A percentile compares a stretch with the other conserved stretches of the same genome.
phyloP scores from a whole-genome alignment of 2,329 filamentous ascomycete genomes.

The Hymenoscyphus linearis region DNA sequence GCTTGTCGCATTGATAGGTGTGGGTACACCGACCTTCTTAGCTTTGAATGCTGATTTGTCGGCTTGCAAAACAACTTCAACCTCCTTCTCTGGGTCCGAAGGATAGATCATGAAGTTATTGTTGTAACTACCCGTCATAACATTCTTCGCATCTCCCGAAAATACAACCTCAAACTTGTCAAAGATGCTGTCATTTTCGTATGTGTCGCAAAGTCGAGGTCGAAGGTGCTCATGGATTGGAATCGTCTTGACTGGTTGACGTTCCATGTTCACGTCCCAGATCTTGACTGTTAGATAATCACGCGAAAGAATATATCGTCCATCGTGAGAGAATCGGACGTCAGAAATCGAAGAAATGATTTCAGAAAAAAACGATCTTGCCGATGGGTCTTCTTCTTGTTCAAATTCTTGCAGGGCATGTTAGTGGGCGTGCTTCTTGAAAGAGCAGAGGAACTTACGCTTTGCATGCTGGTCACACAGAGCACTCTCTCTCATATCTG shows the following conservation, averaged over 20 bases:
- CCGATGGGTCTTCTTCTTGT: slow-evolving; percentile 94
- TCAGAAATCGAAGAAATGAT: slow-evolving; percentile 99
- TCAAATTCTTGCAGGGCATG: slow-evolving; percentile 73
- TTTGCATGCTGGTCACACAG: slow-evolving; percentile 95
- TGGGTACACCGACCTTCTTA: slow-evolving; percentile 98
- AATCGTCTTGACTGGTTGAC: slow-evolving; percentile 95
- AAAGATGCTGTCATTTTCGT: slow-evolving; percentile 99
- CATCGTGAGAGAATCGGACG: slow-evolving; percentile 94
- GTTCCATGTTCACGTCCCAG: slow-evolving; percentile 99
- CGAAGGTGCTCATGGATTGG: slow-evolving; percentile 96
- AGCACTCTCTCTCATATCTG: slow-evolving; percentile 96
- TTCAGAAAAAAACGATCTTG: slow-evolving; percentile 98
- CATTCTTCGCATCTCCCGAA: slow-evolving; percentile 95
- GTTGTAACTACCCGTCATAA: slow-evolving; percentile 99
- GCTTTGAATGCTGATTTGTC: slow-evolving; percentile 99
- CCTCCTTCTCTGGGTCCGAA: slow-evolving; percentile 90
- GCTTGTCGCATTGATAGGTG: slow-evolving; percentile 85
- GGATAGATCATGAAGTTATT: slow-evolving; percentile 99
- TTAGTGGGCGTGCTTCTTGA: not conserved
- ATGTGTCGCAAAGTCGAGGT: slow-evolving; percentile 92
- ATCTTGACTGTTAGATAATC: slow-evolving; percentile 99
- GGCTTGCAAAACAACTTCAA: slow-evolving; percentile 93
- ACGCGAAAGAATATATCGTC: slow-evolving; percentile 92
- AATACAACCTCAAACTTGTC: slow-evolving; percentile 99
- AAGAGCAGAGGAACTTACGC: slow-evolving; percentile 45